Base-by-base conservation (phyloP, 169 alveolate genomes). In the Cryptosporidium ryanae region DNA sequence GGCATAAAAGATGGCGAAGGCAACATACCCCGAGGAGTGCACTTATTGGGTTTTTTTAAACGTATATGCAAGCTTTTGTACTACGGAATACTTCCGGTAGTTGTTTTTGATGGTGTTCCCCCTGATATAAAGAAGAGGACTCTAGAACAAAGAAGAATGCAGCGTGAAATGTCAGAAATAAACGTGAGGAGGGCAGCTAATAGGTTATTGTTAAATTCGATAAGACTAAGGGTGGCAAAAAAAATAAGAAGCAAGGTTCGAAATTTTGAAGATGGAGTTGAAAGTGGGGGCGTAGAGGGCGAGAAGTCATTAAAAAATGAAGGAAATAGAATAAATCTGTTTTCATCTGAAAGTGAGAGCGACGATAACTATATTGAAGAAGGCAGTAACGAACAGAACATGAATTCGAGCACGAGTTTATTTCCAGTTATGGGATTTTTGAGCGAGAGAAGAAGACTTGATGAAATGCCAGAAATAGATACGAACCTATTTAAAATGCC, bases 21-120 rank as follows among this genome's bases (percentile, higher is more conserved):
- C 43, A 87, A 49, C 65, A 83, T 57, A 65, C 83, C 82, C 34
- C 70, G 63, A 82, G 93, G 82, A 64, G 91, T 82, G 65, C 90
- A 54, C 84, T 89, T 84, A 44, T 68, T 94, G 50, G 92, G 94
- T 50, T 96, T 96, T 66, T 96, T 96, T 89, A 91, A 92, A 55
- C 89, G 98, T 44, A 89, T 96, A 23, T 95, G 98, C 70, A 94
- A 96, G 84, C 83, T 96, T 34, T 84, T 96, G 17, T 96, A 92
- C 90, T 92, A 93, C 84, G 96, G 97, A 12, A 94, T 96, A 27
- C 92, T 90, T 44, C 98, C 98, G 0, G 95, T 96, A 15, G 92
- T 96, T 82, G 96, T 96, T 1, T 96, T 96, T 71, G 98, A 96
- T 84, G 98, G 98, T 2, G 82, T 84, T 18, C 92, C 98, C 0